Conservation (phyloP, 2,329 filamentous ascomycete genomes). For the Juglanconis oblonga region DNA sequence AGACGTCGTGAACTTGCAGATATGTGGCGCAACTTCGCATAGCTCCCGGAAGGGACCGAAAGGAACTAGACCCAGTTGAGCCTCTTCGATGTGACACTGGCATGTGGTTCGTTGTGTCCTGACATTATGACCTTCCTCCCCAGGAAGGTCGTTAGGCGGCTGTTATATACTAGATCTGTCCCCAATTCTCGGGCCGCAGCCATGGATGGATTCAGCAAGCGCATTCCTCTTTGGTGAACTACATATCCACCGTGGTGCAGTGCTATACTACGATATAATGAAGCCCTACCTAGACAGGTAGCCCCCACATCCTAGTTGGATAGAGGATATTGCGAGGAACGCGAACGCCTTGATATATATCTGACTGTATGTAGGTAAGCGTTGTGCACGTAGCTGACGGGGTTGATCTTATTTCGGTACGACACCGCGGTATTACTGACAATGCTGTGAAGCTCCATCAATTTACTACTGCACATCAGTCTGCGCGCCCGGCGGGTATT, state of each 20-base stretch:
- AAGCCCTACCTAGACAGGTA: background rate
- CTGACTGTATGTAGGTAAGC: too few relatives aligned
- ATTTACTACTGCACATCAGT: too few relatives aligned
- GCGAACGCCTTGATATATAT: too few relatives aligned
- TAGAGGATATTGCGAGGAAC: too few relatives aligned
- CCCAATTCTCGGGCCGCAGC: background rate
- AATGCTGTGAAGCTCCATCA: too few relatives aligned
- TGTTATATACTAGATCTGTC: background rate
- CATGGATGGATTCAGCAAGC: background rate
- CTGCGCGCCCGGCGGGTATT: too few relatives aligned
- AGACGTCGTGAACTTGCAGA: conserved; percentile 8
- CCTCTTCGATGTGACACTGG: conserved; percentile 4
- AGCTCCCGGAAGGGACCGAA: background rate
- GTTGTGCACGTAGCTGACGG: too few relatives aligned
- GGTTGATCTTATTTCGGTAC: too few relatives aligned
- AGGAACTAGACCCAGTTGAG: conserved; percentile 4
- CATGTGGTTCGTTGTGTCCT: background rate
- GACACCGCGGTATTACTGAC: too few relatives aligned
- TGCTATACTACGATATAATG: background rate
- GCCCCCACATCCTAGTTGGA: too few relatives aligned
- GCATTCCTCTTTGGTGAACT: background rate
- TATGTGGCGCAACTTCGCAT: conserved; percentile 6
- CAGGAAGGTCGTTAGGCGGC: conserved; percentile 9
- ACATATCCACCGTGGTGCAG: background rate
- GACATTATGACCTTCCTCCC: conserved; percentile 9